phyloP scores from a whole-genome alignment of 345 rosid species.

The Dovyalis caffra region DNA sequence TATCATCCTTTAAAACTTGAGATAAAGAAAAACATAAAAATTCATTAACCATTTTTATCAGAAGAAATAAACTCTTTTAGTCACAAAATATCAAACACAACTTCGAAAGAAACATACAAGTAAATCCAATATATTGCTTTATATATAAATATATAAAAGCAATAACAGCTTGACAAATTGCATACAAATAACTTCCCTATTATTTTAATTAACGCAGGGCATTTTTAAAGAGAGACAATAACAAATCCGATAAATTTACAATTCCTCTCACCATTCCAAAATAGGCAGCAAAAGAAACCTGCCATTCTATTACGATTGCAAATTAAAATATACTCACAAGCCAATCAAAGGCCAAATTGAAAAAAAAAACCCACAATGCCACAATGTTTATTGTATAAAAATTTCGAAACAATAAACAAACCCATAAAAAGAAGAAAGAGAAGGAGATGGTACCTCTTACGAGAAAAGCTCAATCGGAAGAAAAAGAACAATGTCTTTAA shows the following conservation, averaged over 20 bases:
- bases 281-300: background rate
- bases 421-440: background rate
- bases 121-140: too few species aligned
- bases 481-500: background rate
- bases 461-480: background rate
- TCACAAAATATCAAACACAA: background rate
- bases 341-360: background rate
- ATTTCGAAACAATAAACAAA: background rate
- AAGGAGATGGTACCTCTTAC: background rate
- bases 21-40: background rate
- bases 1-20: background rate
- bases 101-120: background rate
- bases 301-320: background rate
- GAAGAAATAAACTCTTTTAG: background rate
- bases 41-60: background rate
- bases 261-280: background rate
- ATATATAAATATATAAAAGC: too few species aligned
- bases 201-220: background rate
- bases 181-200: background rate
- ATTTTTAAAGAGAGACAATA: background rate
- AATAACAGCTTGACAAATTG: background rate
- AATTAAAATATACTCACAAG: background rate
- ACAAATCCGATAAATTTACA: background rate
- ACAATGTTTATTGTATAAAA: background rate
- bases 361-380: background rate